Conservation (phyloP, 1,284 basidiomycete genomes). For the Prillingera fragicola region DNA sequence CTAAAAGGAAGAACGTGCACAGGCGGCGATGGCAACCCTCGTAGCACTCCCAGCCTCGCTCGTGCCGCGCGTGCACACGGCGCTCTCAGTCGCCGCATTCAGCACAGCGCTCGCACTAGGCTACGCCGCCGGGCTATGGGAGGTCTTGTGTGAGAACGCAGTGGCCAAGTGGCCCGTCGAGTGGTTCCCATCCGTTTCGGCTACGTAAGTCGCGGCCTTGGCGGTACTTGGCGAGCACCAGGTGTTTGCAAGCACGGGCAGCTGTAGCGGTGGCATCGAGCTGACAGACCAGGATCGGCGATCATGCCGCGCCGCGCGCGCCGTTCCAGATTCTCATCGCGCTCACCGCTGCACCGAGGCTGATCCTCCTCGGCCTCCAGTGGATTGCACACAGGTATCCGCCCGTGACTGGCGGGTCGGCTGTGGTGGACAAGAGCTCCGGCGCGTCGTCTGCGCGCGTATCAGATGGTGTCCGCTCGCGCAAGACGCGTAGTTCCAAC, state of each 20-base stretch:
- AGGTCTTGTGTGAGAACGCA: slow-evolving; percentile 81
- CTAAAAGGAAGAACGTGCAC: too few relatives aligned
- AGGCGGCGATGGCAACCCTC: slow-evolving; percentile 35
- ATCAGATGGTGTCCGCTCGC: neutral
- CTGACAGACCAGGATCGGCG: slow-evolving; percentile 63
- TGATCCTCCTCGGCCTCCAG: slow-evolving; percentile 68
- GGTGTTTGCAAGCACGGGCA: neutral
- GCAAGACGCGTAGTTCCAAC: neutral
- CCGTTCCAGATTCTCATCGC: slow-evolving; percentile 89
- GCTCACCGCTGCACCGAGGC: slow-evolving; percentile 74
- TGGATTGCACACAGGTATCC: slow-evolving; percentile 56
- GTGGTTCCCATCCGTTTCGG: slow-evolving; percentile 89
- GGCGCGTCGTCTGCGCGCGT: neutral
- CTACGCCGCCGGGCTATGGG: slow-evolving; percentile 63
- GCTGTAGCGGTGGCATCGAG: neutral
- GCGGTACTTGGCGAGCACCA: neutral
- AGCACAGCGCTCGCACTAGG: slow-evolving; percentile 62
- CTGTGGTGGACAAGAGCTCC: neutral
- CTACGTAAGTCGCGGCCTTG: slow-evolving; percentile 72
- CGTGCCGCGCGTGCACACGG: slow-evolving; percentile 57
- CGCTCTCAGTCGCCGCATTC: slow-evolving; percentile 67
- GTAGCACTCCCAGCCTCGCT: slow-evolving; percentile 34
- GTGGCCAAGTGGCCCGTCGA: slow-evolving; percentile 73
- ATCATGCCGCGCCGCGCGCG: slow-evolving; percentile 85
- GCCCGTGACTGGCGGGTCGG: neutral